Percentiles rank a stretch among this genome's conserved stretches.
Conservation (phyloP, 73 alveolate species). For the Diophrys sp. region DNA sequence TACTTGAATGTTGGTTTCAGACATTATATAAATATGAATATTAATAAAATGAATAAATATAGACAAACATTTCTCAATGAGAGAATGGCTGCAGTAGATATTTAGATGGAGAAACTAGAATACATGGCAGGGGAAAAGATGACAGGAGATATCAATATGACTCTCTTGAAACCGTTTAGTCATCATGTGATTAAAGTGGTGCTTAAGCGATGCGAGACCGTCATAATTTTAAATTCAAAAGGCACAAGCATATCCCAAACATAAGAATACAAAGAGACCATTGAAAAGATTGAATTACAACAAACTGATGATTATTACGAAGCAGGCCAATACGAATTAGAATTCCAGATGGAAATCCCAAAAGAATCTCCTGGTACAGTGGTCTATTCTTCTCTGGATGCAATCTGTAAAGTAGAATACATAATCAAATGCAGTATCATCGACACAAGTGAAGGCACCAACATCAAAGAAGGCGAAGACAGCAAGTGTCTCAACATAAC, state of each 20-base stretch:
- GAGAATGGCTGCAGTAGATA: not conserved
- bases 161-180: not conserved
- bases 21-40: too few relatives aligned
- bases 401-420: not conserved
- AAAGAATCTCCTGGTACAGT: not conserved
- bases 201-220: not conserved
- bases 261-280: not conserved
- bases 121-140: not conserved
- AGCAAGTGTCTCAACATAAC: not conserved
- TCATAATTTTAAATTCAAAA: not conserved
- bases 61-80: not conserved
- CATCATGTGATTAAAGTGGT: not conserved
- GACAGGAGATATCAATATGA: not conserved
- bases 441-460: not conserved
- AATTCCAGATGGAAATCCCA: not conserved
- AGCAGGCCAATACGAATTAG: not conserved
- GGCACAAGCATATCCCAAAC: not conserved
- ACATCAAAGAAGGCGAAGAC: not conserved
- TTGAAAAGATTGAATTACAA: not conserved
- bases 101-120: not conserved
- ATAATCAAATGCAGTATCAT: not conserved
- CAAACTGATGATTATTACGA: not conserved
- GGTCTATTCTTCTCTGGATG: not conserved
- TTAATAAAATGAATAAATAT: too few relatives aligned
- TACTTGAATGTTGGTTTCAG: constrained; percentile 15